phyloP scores from a whole-genome alignment of 306 rosid genomes.

The Sicyos baderoa region DNA sequence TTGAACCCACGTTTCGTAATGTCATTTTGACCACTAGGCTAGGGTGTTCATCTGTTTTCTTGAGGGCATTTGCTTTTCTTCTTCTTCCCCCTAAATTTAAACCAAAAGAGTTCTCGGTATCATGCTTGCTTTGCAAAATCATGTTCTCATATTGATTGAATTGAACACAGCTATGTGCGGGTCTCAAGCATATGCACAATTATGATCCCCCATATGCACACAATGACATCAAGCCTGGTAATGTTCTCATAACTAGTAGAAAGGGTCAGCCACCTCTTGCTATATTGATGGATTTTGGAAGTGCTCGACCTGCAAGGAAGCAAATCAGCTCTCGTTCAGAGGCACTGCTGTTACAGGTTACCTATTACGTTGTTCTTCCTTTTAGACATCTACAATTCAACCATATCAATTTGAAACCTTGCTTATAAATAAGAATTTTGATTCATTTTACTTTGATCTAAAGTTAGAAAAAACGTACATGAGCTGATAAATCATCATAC shows the following conservation, averaged over 20 bases:
- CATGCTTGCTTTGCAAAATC: background rate
- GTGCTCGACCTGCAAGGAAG: constrained; percentile 86
- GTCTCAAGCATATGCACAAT: constrained; percentile 91
- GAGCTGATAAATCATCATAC: constrained; percentile 15
- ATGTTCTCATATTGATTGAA: constrained; percentile 4
- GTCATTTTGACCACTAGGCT: no score
- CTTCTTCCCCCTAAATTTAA: background rate
- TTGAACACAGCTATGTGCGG: constrained; percentile 82
- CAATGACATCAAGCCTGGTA: constrained; percentile 96
- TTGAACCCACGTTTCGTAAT: no score
- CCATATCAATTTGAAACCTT: background rate
- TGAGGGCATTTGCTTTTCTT: background rate
- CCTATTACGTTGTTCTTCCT: background rate
- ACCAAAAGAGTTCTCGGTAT: background rate
- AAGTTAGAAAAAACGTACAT: constrained; percentile 18
- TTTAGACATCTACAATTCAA: background rate
- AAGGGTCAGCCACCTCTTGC: constrained; percentile 81
- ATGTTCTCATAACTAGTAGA: constrained; percentile 66
- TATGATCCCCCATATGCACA: constrained; percentile 95
- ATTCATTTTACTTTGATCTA: background rate
- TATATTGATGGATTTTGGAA: constrained; percentile 97
- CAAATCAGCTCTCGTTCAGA: constrained; percentile 68
- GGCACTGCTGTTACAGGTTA: constrained; percentile 94
- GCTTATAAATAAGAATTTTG: background rate
- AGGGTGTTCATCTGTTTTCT: no score